Evolutionary conservation across 2,329 filamentous ascomycete species (phyloP).

Genomic region (Fusarium buxicola): DNA sequence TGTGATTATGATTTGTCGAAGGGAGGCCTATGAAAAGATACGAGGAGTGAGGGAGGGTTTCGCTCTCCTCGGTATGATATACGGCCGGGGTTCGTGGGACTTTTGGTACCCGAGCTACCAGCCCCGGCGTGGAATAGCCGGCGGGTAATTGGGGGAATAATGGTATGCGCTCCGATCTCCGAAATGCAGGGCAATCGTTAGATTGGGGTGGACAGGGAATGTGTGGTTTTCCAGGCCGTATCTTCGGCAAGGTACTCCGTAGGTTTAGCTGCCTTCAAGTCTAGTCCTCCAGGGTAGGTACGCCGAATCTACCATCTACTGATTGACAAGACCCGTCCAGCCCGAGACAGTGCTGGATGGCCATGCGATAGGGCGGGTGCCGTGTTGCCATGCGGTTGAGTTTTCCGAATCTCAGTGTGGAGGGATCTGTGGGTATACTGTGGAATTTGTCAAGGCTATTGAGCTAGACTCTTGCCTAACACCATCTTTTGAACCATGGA

Average conservation of each 20-base stretch:
- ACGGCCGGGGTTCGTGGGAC: slow-evolving; percentile 6
- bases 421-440: no score
- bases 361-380: no score
- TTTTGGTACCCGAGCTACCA: slow-evolving; percentile 12
- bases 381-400: no score
- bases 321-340: background rate
- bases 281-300: slow-evolving; percentile 1
- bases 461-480: no score
- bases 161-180: slow-evolving; percentile 5
- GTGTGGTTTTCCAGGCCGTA: background rate
- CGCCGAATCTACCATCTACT: background rate
- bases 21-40: background rate
- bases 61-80: background rate
- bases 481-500: no score
- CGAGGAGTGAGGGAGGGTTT: background rate
- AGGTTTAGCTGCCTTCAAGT: background rate
- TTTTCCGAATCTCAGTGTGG: no score
- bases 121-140: slow-evolving; percentile 22
- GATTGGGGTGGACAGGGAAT: background rate
- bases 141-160: slow-evolving; percentile 28
- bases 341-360: no score
- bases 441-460: no score
- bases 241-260: background rate
- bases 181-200: background rate
- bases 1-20: background rate